These are phyloP conservation scores for Starmerella riodocensis DNA, from an alignment of 805 yeast genomes.

Conservation along the genomic window DNA sequence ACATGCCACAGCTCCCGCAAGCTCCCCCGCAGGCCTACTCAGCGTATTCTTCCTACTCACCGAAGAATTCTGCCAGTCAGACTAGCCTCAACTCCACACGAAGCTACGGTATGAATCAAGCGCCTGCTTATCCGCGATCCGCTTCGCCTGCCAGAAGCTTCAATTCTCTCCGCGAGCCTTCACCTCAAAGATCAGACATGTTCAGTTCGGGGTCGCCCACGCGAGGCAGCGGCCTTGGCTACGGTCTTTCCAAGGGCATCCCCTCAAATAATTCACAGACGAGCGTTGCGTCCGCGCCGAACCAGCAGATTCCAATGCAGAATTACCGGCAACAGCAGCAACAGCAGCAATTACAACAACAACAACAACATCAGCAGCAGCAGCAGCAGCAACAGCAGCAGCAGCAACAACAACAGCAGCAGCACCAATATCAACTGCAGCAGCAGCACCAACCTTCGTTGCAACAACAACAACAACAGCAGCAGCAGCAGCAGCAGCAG, in stretches of 20 bases:
- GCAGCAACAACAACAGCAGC: no score
- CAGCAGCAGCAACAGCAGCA: no score
- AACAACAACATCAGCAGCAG: conserved; percentile 1
- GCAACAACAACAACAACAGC: no score
- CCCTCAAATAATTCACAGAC: conserved; percentile 15
- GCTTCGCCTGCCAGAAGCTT: conserved; percentile 14
- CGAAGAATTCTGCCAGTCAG: conserved; percentile 17
- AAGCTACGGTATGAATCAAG: conserved; percentile 8
- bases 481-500: no score
- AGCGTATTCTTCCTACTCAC: conserved; percentile 13
- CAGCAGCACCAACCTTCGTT: no score
- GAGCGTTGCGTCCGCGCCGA: conserved; percentile 8
- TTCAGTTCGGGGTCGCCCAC: conserved; percentile 7
- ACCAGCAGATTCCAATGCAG: no score
- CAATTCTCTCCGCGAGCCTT: conserved; percentile 14
- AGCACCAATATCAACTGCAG: no score
- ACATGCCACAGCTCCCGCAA: conserved; percentile 5
- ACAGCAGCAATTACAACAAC: conserved; percentile 4
- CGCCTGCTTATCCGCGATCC: conserved; percentile 6
- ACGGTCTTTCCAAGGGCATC: conserved; percentile 7
- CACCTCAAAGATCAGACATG: conserved; percentile 8
- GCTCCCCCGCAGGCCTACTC: conserved; percentile 11
- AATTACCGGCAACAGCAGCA: no score
- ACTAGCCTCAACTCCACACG: conserved; percentile 11
- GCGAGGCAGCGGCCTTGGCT: conserved; percentile 2